A percentile compares a stretch with the other conserved stretches of the same genome.
Conservation (phyloP, 371 early-diverging fungal genomes). For the Mortierella sp. region DNA sequence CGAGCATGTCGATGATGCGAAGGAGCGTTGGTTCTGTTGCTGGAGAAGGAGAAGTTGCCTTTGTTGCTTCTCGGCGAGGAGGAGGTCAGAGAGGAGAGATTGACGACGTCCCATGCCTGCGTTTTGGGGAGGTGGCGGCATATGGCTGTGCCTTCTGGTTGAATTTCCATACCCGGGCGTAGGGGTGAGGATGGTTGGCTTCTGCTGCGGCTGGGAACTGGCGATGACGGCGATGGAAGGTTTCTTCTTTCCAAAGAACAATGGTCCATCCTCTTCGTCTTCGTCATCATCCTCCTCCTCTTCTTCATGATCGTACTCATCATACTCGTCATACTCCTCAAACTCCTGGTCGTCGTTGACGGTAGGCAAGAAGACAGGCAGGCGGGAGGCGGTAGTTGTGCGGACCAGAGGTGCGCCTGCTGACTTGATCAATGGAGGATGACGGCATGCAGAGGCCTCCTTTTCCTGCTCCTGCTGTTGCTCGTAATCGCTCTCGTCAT, state of each 20-base stretch:
- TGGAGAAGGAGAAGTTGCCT: neutral
- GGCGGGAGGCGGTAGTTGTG: neutral
- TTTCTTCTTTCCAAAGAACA: conserved; percentile 3
- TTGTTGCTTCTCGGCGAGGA: conserved; percentile 15
- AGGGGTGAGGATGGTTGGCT: neutral
- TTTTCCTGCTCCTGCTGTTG: neutral
- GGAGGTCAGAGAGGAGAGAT: conserved; percentile 12
- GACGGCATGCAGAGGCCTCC: neutral
- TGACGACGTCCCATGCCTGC: conserved; percentile 11
- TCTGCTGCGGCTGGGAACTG: neutral
- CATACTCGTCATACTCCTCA: neutral
- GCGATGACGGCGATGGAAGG: neutral
- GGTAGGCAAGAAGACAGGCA: neutral
- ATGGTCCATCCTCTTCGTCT: neutral
- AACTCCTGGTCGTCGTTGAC: neutral
- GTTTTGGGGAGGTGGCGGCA: neutral
- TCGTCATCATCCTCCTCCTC: neutral
- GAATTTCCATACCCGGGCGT: neutral
- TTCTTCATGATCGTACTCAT: neutral
- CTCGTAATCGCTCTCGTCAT: neutral
- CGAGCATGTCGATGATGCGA: neutral
- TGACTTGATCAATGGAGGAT: neutral
- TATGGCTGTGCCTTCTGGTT: neutral
- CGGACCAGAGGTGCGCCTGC: neutral
- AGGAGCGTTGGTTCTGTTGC: neutral